A percentile compares a stretch with the other conserved stretches of the same genome.
These are phyloP conservation scores for Suillus sp. DNA, from an alignment of 768 basidiomycete genomes.

Conservation along the genomic window DNA sequence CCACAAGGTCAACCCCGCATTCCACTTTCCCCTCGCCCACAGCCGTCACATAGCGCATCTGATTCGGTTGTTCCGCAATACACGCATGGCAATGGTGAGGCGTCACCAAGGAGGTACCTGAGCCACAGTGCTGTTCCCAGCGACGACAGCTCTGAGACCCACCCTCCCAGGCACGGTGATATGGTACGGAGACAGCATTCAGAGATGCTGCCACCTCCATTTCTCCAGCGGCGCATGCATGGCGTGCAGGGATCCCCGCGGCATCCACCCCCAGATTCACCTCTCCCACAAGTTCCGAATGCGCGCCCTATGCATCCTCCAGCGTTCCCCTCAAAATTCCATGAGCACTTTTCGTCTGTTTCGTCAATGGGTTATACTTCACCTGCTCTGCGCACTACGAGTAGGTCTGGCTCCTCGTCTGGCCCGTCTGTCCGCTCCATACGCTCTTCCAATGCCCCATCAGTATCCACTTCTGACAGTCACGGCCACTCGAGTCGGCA, in stretches of 20 bases:
- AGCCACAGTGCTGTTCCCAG: not conserved
- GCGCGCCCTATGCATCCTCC: conserved; percentile 18
- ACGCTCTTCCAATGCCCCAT: conserved; percentile 19
- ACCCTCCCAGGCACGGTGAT: conserved; percentile 14
- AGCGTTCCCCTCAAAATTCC: conserved; percentile 30
- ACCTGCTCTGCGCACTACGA: conserved; percentile 22
- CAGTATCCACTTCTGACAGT: conserved; percentile 20
- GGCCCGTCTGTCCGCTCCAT: conserved; percentile 32
- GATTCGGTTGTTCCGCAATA: conserved; percentile 7
- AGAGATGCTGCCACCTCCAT: conserved; percentile 24
- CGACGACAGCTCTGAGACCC: conserved; percentile 6
- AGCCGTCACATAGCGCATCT: conserved; percentile 1
- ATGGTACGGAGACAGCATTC: conserved; percentile 20
- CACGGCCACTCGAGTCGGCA: conserved; percentile 14
- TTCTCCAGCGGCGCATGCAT: conserved; percentile 33
- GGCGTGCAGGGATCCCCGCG: conserved; percentile 27
- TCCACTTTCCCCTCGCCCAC: conserved; percentile 21
- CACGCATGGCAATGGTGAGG: conserved; percentile 10
- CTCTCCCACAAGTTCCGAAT: conserved; percentile 29
- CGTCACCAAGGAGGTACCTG: not conserved
- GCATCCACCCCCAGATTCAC: conserved; percentile 30
- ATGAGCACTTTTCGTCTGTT: conserved; percentile 35
- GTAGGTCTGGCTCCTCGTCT: conserved; percentile 34
- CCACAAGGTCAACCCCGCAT: conserved; percentile 23
- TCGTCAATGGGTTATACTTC: conserved; percentile 24